A percentile compares a stretch with the other conserved stretches of the same genome.
Evolutionary conservation across 352 stramenopile genomes (phyloP).

Genomic region (Phytopythium boreale): DNA sequence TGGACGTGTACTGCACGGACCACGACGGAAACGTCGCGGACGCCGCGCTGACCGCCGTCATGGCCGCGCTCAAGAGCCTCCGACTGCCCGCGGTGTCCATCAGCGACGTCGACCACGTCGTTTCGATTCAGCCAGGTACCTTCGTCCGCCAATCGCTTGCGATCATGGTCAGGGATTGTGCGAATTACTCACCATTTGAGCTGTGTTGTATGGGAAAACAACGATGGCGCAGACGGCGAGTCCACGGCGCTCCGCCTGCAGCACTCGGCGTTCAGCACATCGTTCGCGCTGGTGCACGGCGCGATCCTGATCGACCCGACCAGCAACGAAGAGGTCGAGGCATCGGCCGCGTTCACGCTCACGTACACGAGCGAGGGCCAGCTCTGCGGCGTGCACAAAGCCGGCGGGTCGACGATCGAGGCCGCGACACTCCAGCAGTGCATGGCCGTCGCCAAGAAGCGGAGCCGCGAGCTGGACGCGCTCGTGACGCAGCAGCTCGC

Average conservation of each 20-base stretch:
- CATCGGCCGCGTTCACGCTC: slow-evolving; percentile 54
- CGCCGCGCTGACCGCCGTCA: slow-evolving; percentile 61
- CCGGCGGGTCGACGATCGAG: slow-evolving; percentile 48
- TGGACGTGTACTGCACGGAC: slow-evolving; percentile 80
- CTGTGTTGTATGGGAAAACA: neutral
- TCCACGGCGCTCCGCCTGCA: slow-evolving; percentile 49
- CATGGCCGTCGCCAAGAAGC: slow-evolving; percentile 59
- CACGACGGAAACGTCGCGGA: slow-evolving; percentile 83
- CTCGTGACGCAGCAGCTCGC: slow-evolving; percentile 25
- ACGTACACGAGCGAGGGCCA: slow-evolving; percentile 60
- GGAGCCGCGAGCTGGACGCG: slow-evolving; percentile 28
- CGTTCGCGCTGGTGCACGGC: slow-evolving; percentile 60
- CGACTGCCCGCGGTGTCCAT: slow-evolving; percentile 59
- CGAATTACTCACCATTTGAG: neutral
- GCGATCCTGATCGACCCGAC: slow-evolving; percentile 68
- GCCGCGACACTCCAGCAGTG: slow-evolving; percentile 52
- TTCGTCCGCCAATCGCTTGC: neutral
- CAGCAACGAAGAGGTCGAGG: slow-evolving; percentile 64
- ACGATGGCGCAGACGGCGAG: slow-evolving; percentile 36
- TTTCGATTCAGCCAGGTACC: slow-evolving; percentile 60
- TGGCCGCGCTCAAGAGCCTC: slow-evolving; percentile 65
- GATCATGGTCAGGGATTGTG: too few relatives aligned
- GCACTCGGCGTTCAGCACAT: slow-evolving; percentile 55
- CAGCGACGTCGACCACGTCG: slow-evolving; percentile 64
- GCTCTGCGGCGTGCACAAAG: slow-evolving; percentile 72